Conservation (phyloP, 129 eudicot genomes). For the Artemisia tridentata region DNA sequence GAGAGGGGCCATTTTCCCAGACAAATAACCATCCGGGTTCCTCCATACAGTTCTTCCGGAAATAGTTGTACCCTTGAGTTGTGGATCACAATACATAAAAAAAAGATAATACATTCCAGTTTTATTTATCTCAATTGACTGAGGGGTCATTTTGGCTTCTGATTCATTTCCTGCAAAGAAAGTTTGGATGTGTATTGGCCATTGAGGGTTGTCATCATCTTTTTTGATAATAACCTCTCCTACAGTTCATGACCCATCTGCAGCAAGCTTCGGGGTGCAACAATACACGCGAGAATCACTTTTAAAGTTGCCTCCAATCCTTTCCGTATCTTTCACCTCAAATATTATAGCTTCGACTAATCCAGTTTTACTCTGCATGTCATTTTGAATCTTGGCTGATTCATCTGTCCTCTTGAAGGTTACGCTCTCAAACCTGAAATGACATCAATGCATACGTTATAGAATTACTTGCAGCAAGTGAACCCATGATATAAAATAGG, state of each 20-base stretch:
- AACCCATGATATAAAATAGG: background rate
- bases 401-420: conserved; percentile 52
- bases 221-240: conserved; percentile 63
- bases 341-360: conserved; percentile 56
- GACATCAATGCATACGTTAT: background rate
- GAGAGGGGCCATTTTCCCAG: conserved; percentile 64
- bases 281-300: conserved; percentile 41
- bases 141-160: conserved; percentile 49
- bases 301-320: conserved; percentile 59
- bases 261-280: conserved; percentile 59
- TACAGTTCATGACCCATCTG: conserved; percentile 48
- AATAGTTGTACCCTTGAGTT: conserved; percentile 54
- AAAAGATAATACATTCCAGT: conserved; percentile 76
- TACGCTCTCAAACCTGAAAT: conserved; percentile 61
- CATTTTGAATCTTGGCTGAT: conserved; percentile 49
- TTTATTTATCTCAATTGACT: conserved; percentile 48
- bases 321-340: conserved; percentile 64
- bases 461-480: background rate
- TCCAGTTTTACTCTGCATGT: conserved; percentile 62
- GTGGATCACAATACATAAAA: conserved; percentile 69
- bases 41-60: conserved; percentile 67
- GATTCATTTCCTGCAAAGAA: conserved; percentile 51
- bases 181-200: conserved; percentile 62
- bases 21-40: conserved; percentile 72
- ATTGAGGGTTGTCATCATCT: conserved; percentile 46